phyloP scores from a whole-genome alignment of 257 asterid species.

The Gentiana dahurica region DNA sequence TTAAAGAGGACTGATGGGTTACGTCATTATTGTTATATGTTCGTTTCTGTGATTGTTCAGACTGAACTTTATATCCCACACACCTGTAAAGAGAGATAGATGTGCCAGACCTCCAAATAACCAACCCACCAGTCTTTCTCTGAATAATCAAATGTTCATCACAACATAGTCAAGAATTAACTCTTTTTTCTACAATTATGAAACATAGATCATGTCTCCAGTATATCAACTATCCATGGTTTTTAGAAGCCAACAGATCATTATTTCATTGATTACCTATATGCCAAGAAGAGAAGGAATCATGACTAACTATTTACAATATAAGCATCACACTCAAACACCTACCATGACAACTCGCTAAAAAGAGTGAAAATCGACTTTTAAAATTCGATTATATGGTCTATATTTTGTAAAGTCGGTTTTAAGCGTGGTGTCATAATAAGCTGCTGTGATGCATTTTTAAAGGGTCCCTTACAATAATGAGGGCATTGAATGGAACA shows the following conservation, averaged over 20 bases:
- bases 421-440: too few relatives aligned
- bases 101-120: conserved; percentile 94
- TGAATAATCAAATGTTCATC: conserved; percentile 26
- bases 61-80: conserved; percentile 45
- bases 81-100: conserved; percentile 85
- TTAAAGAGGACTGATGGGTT: conserved; percentile 19
- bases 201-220: background rate
- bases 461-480: too few relatives aligned
- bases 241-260: too few relatives aligned
- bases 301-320: background rate
- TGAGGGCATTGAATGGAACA: too few relatives aligned
- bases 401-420: too few relatives aligned
- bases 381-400: too few relatives aligned
- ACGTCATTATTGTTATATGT: conserved; percentile 27
- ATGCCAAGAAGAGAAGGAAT: background rate
- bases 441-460: too few relatives aligned
- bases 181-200: background rate
- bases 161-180: conserved; percentile 6
- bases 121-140: conserved; percentile 97
- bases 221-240: too few relatives aligned
- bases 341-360: too few relatives aligned
- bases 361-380: too few relatives aligned
- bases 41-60: conserved; percentile 27
- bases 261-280: too few relatives aligned
- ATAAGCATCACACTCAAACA: too few relatives aligned